A percentile compares a stretch with the other conserved stretches of the same genome.
phyloP scores from a whole-genome alignment of 2,329 filamentous ascomycete genomes.

The Monosporascus ibericus region DNA sequence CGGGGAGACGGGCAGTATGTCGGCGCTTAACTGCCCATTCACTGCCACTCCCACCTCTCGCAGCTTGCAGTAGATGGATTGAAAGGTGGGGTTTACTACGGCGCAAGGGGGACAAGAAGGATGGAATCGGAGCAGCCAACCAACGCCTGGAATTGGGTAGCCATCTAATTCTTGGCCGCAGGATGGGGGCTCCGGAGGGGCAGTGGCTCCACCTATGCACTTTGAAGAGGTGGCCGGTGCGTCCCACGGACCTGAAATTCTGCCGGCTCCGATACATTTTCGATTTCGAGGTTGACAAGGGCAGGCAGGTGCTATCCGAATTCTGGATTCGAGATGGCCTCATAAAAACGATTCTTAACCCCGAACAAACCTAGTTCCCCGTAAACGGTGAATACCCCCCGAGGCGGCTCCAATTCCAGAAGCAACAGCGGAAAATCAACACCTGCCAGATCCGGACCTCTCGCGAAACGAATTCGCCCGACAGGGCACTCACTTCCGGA shows the following conservation, averaged over 20 bases:
- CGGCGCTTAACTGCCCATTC: conserved; percentile 1
- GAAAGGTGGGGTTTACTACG: not conserved
- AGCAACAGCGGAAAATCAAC: too few relatives aligned
- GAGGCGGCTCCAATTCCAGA: too few relatives aligned
- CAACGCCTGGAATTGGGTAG: not conserved
- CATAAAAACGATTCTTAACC: too few relatives aligned
- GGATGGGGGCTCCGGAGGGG: too few relatives aligned
- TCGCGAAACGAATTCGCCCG: not conserved
- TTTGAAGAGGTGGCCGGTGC: not conserved
- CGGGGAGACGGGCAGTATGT: not conserved
- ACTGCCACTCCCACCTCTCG: not conserved
- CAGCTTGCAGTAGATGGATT: not conserved
- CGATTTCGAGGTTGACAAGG: not conserved
- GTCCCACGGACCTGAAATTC: not conserved
- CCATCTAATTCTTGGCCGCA: not conserved
- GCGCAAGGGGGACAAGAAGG: not conserved
- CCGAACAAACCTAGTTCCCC: too few relatives aligned
- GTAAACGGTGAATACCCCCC: too few relatives aligned
- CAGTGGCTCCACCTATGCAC: too few relatives aligned
- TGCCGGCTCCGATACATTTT: not conserved
- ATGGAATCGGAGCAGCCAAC: not conserved
- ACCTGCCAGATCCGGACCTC: too few relatives aligned
- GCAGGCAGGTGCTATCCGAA: too few relatives aligned
- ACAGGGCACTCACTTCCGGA: not conserved
- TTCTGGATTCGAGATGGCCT: too few relatives aligned